A percentile compares a stretch with the other conserved stretches of the same genome.
Evolutionary conservation across 2,329 filamentous ascomycete genomes (phyloP).

Genomic region (Colletotrichum phormii): DNA sequence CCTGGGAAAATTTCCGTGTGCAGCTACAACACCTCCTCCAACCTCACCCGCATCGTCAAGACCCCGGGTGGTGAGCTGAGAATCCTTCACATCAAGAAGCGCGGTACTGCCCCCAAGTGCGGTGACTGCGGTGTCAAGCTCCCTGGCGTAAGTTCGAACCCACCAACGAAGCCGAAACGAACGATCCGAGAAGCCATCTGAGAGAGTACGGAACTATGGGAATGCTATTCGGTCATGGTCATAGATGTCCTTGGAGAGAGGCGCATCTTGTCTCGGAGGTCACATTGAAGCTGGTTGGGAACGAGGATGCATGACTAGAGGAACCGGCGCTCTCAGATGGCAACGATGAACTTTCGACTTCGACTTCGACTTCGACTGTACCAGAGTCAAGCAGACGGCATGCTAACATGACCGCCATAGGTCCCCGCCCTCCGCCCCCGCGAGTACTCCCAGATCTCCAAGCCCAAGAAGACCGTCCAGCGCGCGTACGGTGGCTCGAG

Average conservation of each 20-base stretch:
- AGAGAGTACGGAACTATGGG: constrained; percentile 7
- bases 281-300: background rate
- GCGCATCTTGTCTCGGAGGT: background rate
- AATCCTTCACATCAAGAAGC: constrained; percentile 99
- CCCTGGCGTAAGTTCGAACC: constrained; percentile 83
- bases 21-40: constrained; percentile 98
- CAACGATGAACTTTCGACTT: background rate
- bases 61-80: constrained; percentile 96
- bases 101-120: constrained; percentile 97
- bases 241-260: background rate
- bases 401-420: constrained; percentile 57
- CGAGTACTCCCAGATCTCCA: constrained; percentile 96
- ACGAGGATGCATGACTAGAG: background rate
- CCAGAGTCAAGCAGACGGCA: background rate
- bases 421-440: constrained; percentile 96
- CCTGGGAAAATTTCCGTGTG: constrained; percentile 34
- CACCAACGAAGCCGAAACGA: constrained; percentile 16
- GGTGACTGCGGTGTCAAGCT: constrained; percentile 99
- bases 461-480: constrained; percentile 99
- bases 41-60: constrained; percentile 96
- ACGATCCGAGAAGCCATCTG: constrained; percentile 13
- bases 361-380: background rate
- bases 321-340: constrained; percentile 20
- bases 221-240: background rate
- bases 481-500: constrained; percentile 98